Percentiles rank a stretch among this genome's conserved stretches.
phyloP scores from a whole-genome alignment of 1,284 basidiomycete genomes.

The Ganoderma boninense region DNA sequence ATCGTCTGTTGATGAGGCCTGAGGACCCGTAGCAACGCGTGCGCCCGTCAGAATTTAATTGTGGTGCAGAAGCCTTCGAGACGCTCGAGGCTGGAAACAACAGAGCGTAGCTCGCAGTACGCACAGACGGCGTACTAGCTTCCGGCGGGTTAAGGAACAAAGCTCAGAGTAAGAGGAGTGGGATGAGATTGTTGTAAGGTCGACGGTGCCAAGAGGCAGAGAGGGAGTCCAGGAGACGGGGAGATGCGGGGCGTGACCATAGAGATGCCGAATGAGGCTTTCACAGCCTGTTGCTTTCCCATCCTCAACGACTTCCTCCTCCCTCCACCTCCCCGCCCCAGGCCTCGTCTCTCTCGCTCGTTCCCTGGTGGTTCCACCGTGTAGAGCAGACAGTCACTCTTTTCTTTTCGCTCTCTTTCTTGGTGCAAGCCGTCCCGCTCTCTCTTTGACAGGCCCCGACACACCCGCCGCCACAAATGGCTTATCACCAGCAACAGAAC shows the following conservation, averaged over 20 bases:
- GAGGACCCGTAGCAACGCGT: background rate
- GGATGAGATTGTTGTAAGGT: background rate
- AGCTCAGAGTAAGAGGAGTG: background rate
- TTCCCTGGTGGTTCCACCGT: constrained; percentile 34
- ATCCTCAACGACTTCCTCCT: constrained; percentile 17
- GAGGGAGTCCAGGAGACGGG: no score
- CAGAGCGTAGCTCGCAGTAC: background rate
- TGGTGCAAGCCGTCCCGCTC: constrained; percentile 10
- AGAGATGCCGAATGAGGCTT: constrained; percentile 4
- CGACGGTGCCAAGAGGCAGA: background rate
- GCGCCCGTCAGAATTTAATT: background rate
- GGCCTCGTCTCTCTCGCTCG: constrained; percentile 29
- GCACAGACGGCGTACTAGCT: background rate
- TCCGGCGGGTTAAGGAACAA: background rate
- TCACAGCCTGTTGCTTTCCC: constrained; percentile 18
- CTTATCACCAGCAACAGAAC: constrained; percentile 62
- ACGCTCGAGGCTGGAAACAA: background rate
- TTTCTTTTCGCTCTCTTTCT: constrained; percentile 27
- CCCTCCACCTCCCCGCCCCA: constrained; percentile 19
- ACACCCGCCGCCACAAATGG: constrained; percentile 48
- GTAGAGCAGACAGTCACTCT: constrained; percentile 33
- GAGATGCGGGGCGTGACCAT: background rate
- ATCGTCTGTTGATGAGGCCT: background rate
- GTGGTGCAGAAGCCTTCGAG: background rate
- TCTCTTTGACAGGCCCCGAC: constrained; percentile 11